Percentiles rank a stretch among this genome's conserved stretches.
Evolutionary conservation across 2,329 filamentous ascomycete genomes (phyloP).

Genomic region (Alternaria burnsii): DNA sequence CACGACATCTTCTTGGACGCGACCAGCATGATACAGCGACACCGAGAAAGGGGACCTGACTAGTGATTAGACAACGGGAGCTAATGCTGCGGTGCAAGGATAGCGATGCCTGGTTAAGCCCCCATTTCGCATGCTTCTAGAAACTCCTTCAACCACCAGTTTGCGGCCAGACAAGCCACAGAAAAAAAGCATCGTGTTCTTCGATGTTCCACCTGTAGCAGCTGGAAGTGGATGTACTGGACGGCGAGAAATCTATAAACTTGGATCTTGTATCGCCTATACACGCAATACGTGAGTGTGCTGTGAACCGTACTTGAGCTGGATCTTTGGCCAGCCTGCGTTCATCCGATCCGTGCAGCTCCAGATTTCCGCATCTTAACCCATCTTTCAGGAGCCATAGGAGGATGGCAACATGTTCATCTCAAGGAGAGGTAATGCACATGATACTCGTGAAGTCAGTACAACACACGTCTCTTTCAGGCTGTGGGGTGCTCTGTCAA

Average conservation of each 20-base stretch:
- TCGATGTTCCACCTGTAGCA: background rate
- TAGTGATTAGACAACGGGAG: conserved; percentile 25
- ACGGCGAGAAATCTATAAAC: background rate
- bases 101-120: background rate
- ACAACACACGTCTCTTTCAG: too few species aligned
- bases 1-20: background rate
- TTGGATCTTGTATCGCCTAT: background rate
- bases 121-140: background rate
- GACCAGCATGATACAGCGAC: conserved; percentile 7
- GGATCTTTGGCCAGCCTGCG: too few species aligned
- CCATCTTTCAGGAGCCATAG: too few species aligned
- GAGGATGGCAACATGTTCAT: too few species aligned
- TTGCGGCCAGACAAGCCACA: background rate
- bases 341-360: too few species aligned
- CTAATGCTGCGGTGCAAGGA: conserved; percentile 17
- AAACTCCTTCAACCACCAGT: background rate
- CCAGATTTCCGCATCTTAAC: too few species aligned
- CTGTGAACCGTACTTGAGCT: background rate
- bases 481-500: too few species aligned
- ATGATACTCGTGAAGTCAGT: too few species aligned
- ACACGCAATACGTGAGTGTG: background rate
- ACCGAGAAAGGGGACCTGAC: conserved; percentile 21
- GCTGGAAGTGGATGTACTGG: background rate
- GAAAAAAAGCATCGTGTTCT: background rate
- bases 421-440: too few species aligned